Evolutionary conservation across 768 basidiomycete species (phyloP), one percentile per base, ranked within the genome.

Genomic region (Boletus sp.): DNA sequence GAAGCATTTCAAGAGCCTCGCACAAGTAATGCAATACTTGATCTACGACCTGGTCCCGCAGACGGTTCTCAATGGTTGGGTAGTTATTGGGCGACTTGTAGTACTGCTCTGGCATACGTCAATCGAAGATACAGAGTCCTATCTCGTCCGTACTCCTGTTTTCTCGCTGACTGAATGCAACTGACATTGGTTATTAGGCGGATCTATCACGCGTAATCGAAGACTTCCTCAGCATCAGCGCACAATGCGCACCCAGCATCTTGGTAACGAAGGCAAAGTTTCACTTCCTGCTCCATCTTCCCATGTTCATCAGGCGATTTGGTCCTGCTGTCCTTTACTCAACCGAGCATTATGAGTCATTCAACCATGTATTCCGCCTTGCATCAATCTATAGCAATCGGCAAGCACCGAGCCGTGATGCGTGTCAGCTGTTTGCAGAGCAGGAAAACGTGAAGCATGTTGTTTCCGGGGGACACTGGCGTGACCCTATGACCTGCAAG

Each of bases 61-160:
- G 0, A 37, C 7, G 1, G 64, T 69, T 2, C 71, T 77, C 18
- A 10, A 52, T 9, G 58, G 73, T 0, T 75, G 71, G 40, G 69
- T 68, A 10, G 64, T 73, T 0, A 61, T 75, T 15, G 75, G 75
- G 0, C 65, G 70, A 11, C 68, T 80, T 0, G 47, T 67, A 0
- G 72, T 77, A 0, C 64, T 79, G 0, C 61, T 81, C 0, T 82
- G 80, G 80, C 60, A 77, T 10, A 69, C 71, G 0, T 68, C 72
- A 56, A 80, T 81, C 17, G 45, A 57, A 0, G 61, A 80, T 47
- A 62, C 65, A 17, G 66, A 75, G 5, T 49, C 64, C 15, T 81
- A 79, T 59, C 18, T 75, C 4, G 68, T 75, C 0, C 24, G 49
- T 54, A 41, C 46, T 5, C 57, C 49, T 6, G 10, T 20, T 20